A percentile compares a stretch with the other conserved stretches of the same genome.
Evolutionary conservation across 1,284 basidiomycete species (phyloP).

Genomic region (Rhodotorula sp.): DNA sequence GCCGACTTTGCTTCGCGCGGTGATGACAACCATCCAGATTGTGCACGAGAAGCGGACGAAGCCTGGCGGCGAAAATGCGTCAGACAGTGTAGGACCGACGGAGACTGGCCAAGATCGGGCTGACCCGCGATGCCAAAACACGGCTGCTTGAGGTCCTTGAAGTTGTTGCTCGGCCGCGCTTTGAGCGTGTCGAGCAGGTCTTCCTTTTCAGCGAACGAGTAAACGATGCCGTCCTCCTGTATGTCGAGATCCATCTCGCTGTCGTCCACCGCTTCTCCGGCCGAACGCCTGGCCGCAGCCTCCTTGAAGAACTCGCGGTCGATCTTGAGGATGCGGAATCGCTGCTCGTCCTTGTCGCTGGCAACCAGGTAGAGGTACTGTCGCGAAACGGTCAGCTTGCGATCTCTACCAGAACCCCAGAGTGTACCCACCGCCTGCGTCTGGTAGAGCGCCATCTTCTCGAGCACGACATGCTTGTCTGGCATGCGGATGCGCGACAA

Average conservation of each 20-base stretch:
- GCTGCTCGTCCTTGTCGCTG: conserved; percentile 72
- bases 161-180: conserved; percentile 83
- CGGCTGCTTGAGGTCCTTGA: conserved; percentile 71
- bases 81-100: conserved; percentile 1
- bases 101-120: conserved; percentile 51
- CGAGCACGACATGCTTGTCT: conserved; percentile 52
- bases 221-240: conserved; percentile 80
- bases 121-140: conserved; percentile 11
- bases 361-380: conserved; percentile 83
- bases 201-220: conserved; percentile 82
- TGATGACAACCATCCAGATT: conserved; percentile 85
- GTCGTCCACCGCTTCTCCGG: conserved; percentile 3
- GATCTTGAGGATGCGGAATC: conserved; percentile 86
- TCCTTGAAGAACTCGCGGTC: conserved; percentile 57
- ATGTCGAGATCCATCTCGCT: conserved; percentile 54
- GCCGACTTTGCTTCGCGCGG: conserved; percentile 86
- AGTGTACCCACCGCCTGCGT: conserved; percentile 58
- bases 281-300: not conserved
- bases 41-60: conserved; percentile 86
- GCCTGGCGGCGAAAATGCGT: conserved; percentile 60
- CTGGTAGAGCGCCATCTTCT: conserved; percentile 89
- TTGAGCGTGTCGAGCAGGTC: conserved; percentile 89
- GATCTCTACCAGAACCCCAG: not conserved
- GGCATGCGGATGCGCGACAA: not conserved
- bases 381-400: not conserved